These are phyloP conservation scores for Umbelopsis sp. DNA, from an alignment of 371 early-diverging fungal species.

Conservation along the genomic window DNA sequence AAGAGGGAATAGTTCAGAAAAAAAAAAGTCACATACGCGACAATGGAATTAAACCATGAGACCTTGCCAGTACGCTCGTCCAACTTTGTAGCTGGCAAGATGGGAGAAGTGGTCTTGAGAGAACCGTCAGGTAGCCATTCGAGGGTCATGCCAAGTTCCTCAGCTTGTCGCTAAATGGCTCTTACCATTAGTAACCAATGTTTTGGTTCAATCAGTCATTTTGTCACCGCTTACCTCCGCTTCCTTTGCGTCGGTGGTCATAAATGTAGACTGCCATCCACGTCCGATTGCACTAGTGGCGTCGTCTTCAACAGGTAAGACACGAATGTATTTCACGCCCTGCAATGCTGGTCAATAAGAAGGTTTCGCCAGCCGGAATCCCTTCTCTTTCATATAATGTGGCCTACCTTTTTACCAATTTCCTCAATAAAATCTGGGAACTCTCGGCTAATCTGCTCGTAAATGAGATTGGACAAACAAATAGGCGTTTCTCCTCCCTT, in stretches of 20 bases:
- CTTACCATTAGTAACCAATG: no score
- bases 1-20: no score
- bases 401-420: constrained; percentile 19
- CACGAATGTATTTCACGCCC: constrained; percentile 32
- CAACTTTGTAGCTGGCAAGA: constrained; percentile 29
- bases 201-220: no score
- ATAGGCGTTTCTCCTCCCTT: constrained; percentile 36
- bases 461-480: constrained; percentile 27
- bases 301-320: constrained; percentile 33
- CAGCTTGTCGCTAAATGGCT: not conserved
- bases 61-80: constrained; percentile 22
- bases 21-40: constrained; percentile 21
- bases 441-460: constrained; percentile 22
- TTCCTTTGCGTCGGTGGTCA: constrained; percentile 21
- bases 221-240: constrained; percentile 14
- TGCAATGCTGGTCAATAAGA: not conserved
- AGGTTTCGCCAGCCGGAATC: not conserved
- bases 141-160: constrained; percentile 27
- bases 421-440: constrained; percentile 28
- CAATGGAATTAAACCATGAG: constrained; percentile 33
- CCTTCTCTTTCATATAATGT: no score
- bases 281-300: constrained; percentile 31
- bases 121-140: constrained; percentile 27
- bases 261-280: constrained; percentile 37
- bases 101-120: constrained; percentile 30